Percentiles rank a stretch among this genome's conserved stretches.
phyloP scores from a whole-genome alignment of 208 protist species.

The Trypanosoma melophagium region DNA sequence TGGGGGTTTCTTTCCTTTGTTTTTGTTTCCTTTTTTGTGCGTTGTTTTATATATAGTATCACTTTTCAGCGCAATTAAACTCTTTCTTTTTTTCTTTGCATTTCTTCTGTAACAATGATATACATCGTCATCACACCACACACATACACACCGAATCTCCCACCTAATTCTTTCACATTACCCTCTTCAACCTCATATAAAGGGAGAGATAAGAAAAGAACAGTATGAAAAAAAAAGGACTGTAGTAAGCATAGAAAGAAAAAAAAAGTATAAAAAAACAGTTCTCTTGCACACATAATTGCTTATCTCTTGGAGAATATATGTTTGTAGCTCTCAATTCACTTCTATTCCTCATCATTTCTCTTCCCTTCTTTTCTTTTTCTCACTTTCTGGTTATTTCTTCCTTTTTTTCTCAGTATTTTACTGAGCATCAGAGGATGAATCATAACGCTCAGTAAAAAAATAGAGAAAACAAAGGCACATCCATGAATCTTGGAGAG shows the following conservation, averaged over 20 bases:
- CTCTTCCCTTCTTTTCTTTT: neutral
- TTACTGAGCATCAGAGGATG: too few relatives aligned
- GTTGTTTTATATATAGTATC: neutral
- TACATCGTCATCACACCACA: too few relatives aligned
- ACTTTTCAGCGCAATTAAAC: neutral
- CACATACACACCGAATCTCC: conserved; percentile 3
- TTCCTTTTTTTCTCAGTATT: neutral
- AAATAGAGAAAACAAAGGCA: too few relatives aligned
- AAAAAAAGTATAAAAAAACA: neutral
- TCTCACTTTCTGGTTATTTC: neutral
- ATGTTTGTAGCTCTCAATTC: neutral
- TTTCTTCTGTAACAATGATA: neutral
- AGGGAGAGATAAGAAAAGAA: neutral
- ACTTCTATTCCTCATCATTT: neutral
- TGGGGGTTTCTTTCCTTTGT: neutral
- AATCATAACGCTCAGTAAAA: too few relatives aligned
- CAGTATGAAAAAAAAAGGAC: neutral
- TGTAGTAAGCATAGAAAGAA: neutral
- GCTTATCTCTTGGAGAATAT: too few relatives aligned
- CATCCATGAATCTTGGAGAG: too few relatives aligned
- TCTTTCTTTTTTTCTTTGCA: neutral
- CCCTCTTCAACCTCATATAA: neutral
- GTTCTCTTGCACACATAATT: too few relatives aligned
- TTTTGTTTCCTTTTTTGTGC: neutral
- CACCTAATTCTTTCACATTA: conserved; percentile 6